Percentiles rank a stretch among this genome's conserved stretches.
Evolutionary conservation across 2,329 filamentous ascomycete species (phyloP).

Genomic region (Didymella pinodella): DNA sequence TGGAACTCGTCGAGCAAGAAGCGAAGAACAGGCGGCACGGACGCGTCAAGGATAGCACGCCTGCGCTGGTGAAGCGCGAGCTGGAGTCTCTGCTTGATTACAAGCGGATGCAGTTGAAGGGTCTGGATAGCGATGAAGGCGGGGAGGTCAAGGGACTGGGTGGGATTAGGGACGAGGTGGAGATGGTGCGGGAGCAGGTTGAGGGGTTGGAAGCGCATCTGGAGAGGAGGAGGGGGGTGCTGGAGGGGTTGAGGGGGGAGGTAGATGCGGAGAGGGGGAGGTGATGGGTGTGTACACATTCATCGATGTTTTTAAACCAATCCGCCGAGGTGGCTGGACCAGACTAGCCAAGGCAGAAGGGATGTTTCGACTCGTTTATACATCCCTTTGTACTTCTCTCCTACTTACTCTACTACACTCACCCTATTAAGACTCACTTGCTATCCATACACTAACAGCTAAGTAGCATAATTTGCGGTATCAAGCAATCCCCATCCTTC

Average conservation of each 20-base stretch:
- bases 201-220: slow-evolving; percentile 88
- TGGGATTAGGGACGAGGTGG: slow-evolving; percentile 82
- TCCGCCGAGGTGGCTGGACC: no score
- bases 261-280: slow-evolving; percentile 82
- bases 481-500: no score
- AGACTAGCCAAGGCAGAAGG: no score
- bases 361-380: no score
- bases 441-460: no score
- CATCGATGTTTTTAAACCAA: no score
- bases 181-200: slow-evolving; percentile 91
- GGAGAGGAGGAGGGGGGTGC: slow-evolving; percentile 73
- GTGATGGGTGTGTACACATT: not conserved
- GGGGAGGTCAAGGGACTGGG: slow-evolving; percentile 72
- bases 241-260: slow-evolving; percentile 79
- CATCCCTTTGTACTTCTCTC: no score
- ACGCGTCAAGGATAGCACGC: slow-evolving; percentile 75
- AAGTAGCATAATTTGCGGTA: no score
- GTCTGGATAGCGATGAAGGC: slow-evolving; percentile 74
- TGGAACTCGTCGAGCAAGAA: slow-evolving; percentile 79
- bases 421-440: no score
- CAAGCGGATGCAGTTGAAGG: slow-evolving; percentile 81
- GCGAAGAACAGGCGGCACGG: slow-evolving; percentile 65
- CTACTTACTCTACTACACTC: no score
- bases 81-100: slow-evolving; percentile 94
- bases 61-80: slow-evolving; percentile 91